phyloP scores from a whole-genome alignment of 2,329 filamentous ascomycete genomes.

The Nannizziopsis arthrosporioides region DNA sequence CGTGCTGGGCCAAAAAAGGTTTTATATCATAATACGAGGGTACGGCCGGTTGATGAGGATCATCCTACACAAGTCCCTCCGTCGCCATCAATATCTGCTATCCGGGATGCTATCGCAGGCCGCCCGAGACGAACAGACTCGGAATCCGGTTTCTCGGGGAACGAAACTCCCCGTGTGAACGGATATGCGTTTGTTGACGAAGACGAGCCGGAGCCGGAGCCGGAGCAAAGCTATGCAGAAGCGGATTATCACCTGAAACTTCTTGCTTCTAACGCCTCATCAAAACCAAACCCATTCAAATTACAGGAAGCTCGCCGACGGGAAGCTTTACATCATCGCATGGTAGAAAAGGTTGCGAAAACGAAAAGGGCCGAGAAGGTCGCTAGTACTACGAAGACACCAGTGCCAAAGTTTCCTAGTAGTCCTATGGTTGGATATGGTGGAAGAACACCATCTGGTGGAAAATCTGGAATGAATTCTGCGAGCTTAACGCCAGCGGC shows the following conservation, averaged over 20 bases:
- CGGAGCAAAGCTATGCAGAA: conserved; percentile 38
- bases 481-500: conserved; percentile 36
- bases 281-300: conserved; percentile 64
- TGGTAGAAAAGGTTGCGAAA: conserved; percentile 71
- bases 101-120: conserved; percentile 73
- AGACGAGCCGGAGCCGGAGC: conserved; percentile 37
- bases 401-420: conserved; percentile 31
- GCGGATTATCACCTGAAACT: conserved; percentile 25
- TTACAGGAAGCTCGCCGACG: conserved; percentile 62
- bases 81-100: conserved; percentile 72
- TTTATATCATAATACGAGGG: conserved; percentile 70
- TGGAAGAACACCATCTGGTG: conserved; percentile 20
- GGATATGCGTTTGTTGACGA: conserved; percentile 93
- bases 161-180: conserved; percentile 79
- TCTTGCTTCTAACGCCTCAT: conserved; percentile 24
- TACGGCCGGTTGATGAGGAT: conserved; percentile 42
- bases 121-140: conserved; percentile 51
- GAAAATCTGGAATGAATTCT: conserved; percentile 15
- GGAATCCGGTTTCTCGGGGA: conserved; percentile 49
- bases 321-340: conserved; percentile 70
- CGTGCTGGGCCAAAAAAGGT: conserved; percentile 66
- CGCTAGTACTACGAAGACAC: conserved; percentile 48
- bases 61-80: conserved; percentile 37
- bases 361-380: conserved; percentile 54
- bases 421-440: conserved; percentile 30